Base-by-base conservation (phyloP, 768 basidiomycete species). In the Leccinellum luteum region DNA sequence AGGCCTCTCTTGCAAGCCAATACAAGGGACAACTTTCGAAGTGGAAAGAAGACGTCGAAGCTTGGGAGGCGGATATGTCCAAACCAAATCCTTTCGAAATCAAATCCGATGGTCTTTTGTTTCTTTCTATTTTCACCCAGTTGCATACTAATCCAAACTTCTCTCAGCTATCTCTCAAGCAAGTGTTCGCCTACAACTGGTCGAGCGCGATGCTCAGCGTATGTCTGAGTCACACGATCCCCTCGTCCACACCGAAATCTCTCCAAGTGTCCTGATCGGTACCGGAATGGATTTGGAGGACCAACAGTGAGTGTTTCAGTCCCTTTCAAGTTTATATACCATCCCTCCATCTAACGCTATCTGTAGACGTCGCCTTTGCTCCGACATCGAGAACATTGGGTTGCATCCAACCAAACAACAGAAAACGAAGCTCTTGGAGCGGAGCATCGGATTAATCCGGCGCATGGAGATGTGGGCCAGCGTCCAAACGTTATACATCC, bases 41-140 rank as follows among this genome's bases (percentile, higher is more conserved):
- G 23, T 60, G 56, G 58, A 52, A 49, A n/a, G 4, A 4, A 1
- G 12, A 51, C 5, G 12, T 56, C 3, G 49, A 65, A 6, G 49
- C 27, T 15, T 60, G 61, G 61, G 59, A 62, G 28, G 13, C 27
- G 3, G 47, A 64, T 21, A 48, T 25, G 5, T 45, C 48, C 1
- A 50, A 51, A n/a, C 48, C 58, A 1, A 64, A 65, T 25, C 59
- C 52, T 2, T 56, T 64, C 9, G 44, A 64, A 17, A 17, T 48
- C 2, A 55, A 55, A 19, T 23, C n/a, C 5, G 5, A 44, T 2
- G 7, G 43, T 44, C 2, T n/a, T 6, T 44, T 3, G 6, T 4
- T 23, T 7, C 10, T n/a, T 7, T 21, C 9, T n/a, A n/a, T 3
- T 23, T 12, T 23, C 8, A 8, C 8, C 28, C 8, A 8, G 8